Base-by-base conservation (phyloP, 2,329 filamentous ascomycete species). In the Aspergillus tamarii region DNA sequence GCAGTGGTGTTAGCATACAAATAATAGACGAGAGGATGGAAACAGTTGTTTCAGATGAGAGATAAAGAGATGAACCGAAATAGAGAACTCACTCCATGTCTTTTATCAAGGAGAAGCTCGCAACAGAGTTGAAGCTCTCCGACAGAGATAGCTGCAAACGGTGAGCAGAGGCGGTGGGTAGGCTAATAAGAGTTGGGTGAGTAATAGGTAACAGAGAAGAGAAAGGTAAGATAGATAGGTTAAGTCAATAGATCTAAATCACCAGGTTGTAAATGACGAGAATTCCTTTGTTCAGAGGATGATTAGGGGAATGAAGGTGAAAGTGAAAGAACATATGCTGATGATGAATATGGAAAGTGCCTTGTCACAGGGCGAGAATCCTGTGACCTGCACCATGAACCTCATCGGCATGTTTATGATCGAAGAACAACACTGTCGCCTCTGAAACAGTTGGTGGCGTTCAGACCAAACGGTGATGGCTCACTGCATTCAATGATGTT, bases 21-120 rank as follows among this genome's bases (percentile, higher is more conserved):
- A n/a, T 6, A 52, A n/a, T 14, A 19, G 21, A 21, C 10, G 11
- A 4, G 43, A 21, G 19, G n/a, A 19, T 2, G 11, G 5, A 9
- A 4, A 12, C 11, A 14, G 45, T 26, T 48, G 12, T 26, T 23
- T 26, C 23, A 14, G 10, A 12, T 52, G 28, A 6, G 34, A n/a
- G 8, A 53, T 34, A 55, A 23, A 6, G 30, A 23, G 7, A 56
- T 34, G 10, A 26, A 21, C 12, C 10, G 23, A 30, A 5, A 12
- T 41, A 21, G 23, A 16, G 34, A 45, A 64, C 66, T 65, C 56
- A 68, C 67, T 69, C 67, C 58, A 69, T 67, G 19, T 43, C 26
- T 45, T 32, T 34, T 28, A 26, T 9, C 12, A 16, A 32, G 16
- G 8, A 2, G 28, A 26, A 4, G 10, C 12, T 58, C 23, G 11